Conservation (phyloP, 176 grass and related monocot species). For the barley (Hordeum vulgare) region MorexV3_pseudomolecules_assembly NC_058522.1:17799197-17799696, state of each 20-base stretch:
- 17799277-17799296: conserved; percentile 23
- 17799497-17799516: conserved; percentile 22
- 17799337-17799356: conserved; percentile 76
- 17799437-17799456: conserved; percentile 48
- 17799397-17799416: conserved; percentile 54
- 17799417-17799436: conserved; percentile 16
- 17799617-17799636: conserved; percentile 54
- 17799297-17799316: conserved; percentile 38
- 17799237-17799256: conserved; percentile 66
- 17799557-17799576: conserved; percentile 44
- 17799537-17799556: conserved; percentile 30
- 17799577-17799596: conserved; percentile 63
- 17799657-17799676: conserved; percentile 62
- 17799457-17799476: conserved; percentile 54
- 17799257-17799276: conserved; percentile 42
- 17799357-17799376: conserved; percentile 44
- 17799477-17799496: neutral
- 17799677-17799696: conserved; percentile 24
- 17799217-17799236: conserved; percentile 44
- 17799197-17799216: conserved; percentile 49
- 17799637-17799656: conserved; percentile 59
- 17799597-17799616: conserved; percentile 38
- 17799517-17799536: conserved; percentile 45
- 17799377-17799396: conserved; percentile 18
- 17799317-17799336: conserved; percentile 16